phyloP scores from a whole-genome alignment of 495 filamentous ascomycete genomes.

The Hypoxylon lenormandii region DNA sequence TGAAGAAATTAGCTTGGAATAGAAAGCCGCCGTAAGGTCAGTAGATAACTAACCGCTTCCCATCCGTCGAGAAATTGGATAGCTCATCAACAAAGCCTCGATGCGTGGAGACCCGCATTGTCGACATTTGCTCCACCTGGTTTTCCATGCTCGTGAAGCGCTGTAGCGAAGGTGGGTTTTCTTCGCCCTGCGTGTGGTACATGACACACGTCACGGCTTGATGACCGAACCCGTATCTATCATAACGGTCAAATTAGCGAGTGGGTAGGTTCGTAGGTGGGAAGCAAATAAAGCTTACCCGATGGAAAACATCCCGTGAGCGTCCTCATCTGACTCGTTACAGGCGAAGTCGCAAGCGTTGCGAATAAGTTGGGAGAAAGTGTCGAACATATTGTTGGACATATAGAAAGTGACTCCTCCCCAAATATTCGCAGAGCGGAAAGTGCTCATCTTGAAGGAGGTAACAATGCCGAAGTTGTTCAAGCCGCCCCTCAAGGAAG shows the following conservation, averaged over 20 bases:
- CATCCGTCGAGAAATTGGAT: constrained; percentile 24
- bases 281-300: neutral
- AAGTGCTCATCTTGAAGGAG: constrained; percentile 52
- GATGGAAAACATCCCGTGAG: constrained; percentile 19
- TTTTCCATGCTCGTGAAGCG: constrained; percentile 18
- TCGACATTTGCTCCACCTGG: constrained; percentile 17
- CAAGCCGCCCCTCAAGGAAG: constrained; percentile 63
- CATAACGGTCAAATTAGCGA: no score
- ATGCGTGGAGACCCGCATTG: constrained; percentile 21
- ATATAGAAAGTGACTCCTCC: constrained; percentile 22
- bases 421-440: constrained; percentile 34
- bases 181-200: constrained; percentile 26
- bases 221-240: constrained; percentile 17
- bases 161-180: constrained; percentile 19
- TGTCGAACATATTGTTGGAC: neutral
- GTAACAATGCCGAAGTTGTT: constrained; percentile 68
- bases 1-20: neutral
- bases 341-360: constrained; percentile 40
- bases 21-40: neutral
- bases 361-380: constrained; percentile 30
- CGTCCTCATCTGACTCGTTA: constrained; percentile 14
- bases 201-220: constrained; percentile 28
- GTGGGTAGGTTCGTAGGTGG: no score
- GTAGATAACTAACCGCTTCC: constrained; percentile 16
- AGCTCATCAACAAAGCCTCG: constrained; percentile 17